These are phyloP conservation scores for Fusarium sulawesiense DNA, from an alignment of 2,329 filamentous ascomycete genomes.

Conservation along the genomic window DNA sequence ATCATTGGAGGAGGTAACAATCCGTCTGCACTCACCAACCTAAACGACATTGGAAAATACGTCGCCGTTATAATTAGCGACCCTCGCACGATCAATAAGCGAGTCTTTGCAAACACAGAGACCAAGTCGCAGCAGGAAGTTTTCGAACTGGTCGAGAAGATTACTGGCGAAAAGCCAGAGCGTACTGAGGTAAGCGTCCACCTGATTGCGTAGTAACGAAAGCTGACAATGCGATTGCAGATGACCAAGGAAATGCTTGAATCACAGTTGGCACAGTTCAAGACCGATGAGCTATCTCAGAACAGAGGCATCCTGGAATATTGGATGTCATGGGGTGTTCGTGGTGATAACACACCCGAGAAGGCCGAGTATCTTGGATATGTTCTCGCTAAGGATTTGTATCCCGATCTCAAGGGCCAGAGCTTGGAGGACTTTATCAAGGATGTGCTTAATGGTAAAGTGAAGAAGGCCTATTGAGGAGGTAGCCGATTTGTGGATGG, in stretches of 20 bases:
- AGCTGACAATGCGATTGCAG: neutral
- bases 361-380: constrained; percentile 17
- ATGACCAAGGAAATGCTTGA: constrained; percentile 4
- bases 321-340: constrained; percentile 18
- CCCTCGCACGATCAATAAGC: constrained; percentile 8
- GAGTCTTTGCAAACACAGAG: constrained; percentile 6
- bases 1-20: neutral
- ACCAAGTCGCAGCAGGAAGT: constrained; percentile 12
- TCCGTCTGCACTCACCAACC: neutral
- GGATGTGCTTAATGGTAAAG: constrained; percentile 5
- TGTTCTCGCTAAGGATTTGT: constrained; percentile 12
- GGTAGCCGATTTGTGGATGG: fast-evolving
- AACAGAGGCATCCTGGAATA: neutral
- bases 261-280: neutral
- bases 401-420: neutral
- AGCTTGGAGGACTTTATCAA: constrained; percentile 1
- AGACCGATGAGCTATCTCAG: neutral
- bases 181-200: neutral
- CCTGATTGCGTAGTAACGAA: fast-evolving
- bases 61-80: constrained; percentile 9
- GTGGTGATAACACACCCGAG: constrained; percentile 11
- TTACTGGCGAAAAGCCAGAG: constrained; percentile 12
- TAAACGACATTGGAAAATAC: constrained; percentile 10
- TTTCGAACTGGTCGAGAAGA: neutral
- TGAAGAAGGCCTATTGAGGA: neutral